Base-by-base conservation (phyloP, 2,329 filamentous ascomycete species). In the Botrytis porri region DNA sequence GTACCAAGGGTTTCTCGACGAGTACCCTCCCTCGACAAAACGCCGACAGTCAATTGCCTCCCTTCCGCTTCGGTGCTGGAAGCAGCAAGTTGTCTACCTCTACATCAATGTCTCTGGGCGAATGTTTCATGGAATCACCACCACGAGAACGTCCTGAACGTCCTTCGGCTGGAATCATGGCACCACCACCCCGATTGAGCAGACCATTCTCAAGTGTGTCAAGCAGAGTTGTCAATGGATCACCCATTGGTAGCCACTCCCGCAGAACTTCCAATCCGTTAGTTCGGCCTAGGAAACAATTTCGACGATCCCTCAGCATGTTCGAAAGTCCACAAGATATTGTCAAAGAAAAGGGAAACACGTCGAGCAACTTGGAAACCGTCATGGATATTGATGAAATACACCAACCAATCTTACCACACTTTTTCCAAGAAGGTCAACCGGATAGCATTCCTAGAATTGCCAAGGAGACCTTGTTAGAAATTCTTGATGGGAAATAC, bases 231-330 rank as follows among this genome's bases (percentile, higher is more conserved):
- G 62, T 64, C 41, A 93, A 89, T 82, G 94, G 91, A 57, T 97
- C 94, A 22, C 94, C 95, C 48, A 87, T 92, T 75, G 87, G 86
- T 74, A 86, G 85, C 74, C 92, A 95, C 77, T 84, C 90, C 72
- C 90, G 94, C 76, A 93, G 95, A 77, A 87, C 85, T 74, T 92
- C 88, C 66, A 94, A 90, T 81, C 92, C 88, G 73, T 88, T 92
- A 77, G 85, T 90, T 78, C 90, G 94, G 75, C 93, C 93, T 62
- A 89, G 95, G 77, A 97, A 97, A 80, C 93, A 96, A 81, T 95
- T 95, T 80, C 91, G 96, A 74, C 90, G 96, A 77, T 97, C 95
- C 37, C 85, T 98, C 80, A 98, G 96, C 87, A 99, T 99, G 96
- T 99, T 97, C 83, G 95, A 98, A 84, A 90, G 92, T 81, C 92